Evolutionary conservation across 306 rosid genomes (phyloP).

Genomic region (Sphenostylis stenocarpa): DNA sequence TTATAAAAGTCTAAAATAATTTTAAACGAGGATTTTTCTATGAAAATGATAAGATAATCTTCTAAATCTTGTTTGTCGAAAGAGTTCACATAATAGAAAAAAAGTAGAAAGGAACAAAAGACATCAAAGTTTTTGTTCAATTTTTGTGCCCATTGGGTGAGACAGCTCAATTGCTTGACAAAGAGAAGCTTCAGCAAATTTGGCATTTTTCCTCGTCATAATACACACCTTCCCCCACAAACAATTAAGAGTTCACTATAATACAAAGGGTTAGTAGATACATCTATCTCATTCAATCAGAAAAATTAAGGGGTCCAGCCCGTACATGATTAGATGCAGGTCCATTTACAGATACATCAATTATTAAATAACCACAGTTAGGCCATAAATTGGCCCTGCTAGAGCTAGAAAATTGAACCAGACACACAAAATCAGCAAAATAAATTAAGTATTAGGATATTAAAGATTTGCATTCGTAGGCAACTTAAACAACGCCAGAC

Average conservation of each 20-base stretch:
- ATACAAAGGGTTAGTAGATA: slow-evolving; percentile 19
- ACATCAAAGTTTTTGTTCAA: background rate
- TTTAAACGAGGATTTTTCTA: background rate
- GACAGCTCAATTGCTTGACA: slow-evolving; percentile 5
- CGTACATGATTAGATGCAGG: slow-evolving; percentile 17
- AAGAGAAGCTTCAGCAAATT: slow-evolving; percentile 1
- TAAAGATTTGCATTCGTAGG: background rate
- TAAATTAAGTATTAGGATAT: background rate
- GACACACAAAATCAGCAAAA: background rate
- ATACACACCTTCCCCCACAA: slow-evolving; percentile 16
- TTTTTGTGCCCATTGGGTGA: background rate
- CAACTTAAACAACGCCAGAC: background rate
- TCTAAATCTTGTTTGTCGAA: background rate
- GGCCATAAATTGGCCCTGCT: background rate
- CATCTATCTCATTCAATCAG: slow-evolving; percentile 21
- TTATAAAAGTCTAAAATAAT: background rate
- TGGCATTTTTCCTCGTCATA: slow-evolving; percentile 6
- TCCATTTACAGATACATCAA: slow-evolving; percentile 10
- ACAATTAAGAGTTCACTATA: slow-evolving; percentile 3
- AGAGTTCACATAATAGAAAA: background rate
- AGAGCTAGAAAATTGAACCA: background rate
- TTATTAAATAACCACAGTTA: background rate
- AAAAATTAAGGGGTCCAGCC: slow-evolving; percentile 12
- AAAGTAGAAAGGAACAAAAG: background rate
- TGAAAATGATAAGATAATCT: background rate